Conservation (phyloP, 805 yeast species). For the Tetrapisispora arboricola region DNA sequence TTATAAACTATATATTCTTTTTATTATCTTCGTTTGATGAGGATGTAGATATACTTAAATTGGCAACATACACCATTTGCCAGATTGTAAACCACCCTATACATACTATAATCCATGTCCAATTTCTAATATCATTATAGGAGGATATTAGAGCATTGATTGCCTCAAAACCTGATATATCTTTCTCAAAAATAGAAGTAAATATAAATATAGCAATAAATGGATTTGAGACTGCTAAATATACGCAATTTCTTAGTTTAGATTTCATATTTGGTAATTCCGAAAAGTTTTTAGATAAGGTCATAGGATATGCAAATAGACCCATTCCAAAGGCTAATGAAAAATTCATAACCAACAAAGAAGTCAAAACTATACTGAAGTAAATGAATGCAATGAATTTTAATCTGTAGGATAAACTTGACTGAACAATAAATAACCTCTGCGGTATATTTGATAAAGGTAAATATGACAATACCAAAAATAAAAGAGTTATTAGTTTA, state of each 20-base stretch:
- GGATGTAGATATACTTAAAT: neutral
- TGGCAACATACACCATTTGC: slow-evolving; percentile 35
- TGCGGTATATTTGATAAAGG: slow-evolving; percentile 10
- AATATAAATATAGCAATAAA: slow-evolving; percentile 30
- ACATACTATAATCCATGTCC: slow-evolving; percentile 74
- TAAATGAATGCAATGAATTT: slow-evolving; percentile 44
- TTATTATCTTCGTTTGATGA: neutral
- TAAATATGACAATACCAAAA: slow-evolving; percentile 11
- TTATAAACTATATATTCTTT: neutral
- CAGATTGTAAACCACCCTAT: slow-evolving; percentile 81
- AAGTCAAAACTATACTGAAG: slow-evolving; percentile 57
- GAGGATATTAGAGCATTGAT: slow-evolving; percentile 47
- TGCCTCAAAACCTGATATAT: slow-evolving; percentile 30
- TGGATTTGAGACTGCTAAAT: slow-evolving; percentile 44
- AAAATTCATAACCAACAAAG: slow-evolving; percentile 74
- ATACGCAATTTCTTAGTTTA: slow-evolving; percentile 23
- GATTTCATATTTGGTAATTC: neutral
- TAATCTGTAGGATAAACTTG: slow-evolving; percentile 22
- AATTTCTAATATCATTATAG: slow-evolving; percentile 61
- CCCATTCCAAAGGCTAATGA: slow-evolving; percentile 69
- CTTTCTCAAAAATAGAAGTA: slow-evolving; percentile 26
- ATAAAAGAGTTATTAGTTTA: slow-evolving; percentile 9
- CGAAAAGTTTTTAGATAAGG: slow-evolving; percentile 34
- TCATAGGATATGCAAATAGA: slow-evolving; percentile 62
- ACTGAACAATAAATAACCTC: neutral